Evolutionary conservation across 2,329 filamentous ascomycete species (phyloP).

Genomic region (Leptographium radiaticola): DNA sequence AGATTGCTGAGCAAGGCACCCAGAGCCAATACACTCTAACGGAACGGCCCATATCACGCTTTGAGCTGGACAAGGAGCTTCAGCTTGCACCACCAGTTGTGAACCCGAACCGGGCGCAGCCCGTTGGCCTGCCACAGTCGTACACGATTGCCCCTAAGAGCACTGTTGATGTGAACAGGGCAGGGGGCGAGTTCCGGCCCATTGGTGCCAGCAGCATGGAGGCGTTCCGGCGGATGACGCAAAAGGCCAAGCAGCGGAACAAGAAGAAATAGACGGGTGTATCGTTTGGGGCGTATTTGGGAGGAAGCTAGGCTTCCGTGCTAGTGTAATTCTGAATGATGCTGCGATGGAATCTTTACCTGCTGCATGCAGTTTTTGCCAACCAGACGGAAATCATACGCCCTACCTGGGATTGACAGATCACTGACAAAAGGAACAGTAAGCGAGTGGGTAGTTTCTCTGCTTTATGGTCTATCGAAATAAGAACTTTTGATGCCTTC

Average conservation of each 20-base stretch:
- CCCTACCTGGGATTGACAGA: no score
- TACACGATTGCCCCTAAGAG: constrained; percentile 50
- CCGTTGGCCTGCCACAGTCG: constrained; percentile 38
- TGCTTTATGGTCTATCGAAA: no score
- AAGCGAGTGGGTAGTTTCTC: no score
- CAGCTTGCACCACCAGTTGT: constrained; percentile 41
- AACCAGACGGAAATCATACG: no score
- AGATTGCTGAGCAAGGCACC: constrained; percentile 28
- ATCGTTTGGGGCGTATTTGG: not conserved
- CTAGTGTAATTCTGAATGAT: no score
- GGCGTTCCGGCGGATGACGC: constrained; percentile 53
- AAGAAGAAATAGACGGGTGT: constrained; percentile 10
- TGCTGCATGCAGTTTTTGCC: no score
- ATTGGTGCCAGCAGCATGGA: constrained; percentile 51
- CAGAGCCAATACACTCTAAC: constrained; percentile 34
- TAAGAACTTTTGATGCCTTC: no score
- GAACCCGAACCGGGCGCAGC: constrained; percentile 42
- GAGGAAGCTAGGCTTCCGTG: not conserved
- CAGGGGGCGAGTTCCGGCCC: constrained; percentile 39
- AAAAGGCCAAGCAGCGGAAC: constrained; percentile 36
- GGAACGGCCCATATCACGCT: constrained; percentile 28
- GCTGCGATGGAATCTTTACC: no score
- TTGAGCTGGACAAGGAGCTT: constrained; percentile 42
- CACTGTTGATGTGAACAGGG: constrained; percentile 39
- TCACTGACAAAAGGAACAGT: no score